Percentiles rank a stretch among this genome's conserved stretches.
Evolutionary conservation across 768 basidiomycete genomes (phyloP).

Genomic region (Grammothele lineata): DNA sequence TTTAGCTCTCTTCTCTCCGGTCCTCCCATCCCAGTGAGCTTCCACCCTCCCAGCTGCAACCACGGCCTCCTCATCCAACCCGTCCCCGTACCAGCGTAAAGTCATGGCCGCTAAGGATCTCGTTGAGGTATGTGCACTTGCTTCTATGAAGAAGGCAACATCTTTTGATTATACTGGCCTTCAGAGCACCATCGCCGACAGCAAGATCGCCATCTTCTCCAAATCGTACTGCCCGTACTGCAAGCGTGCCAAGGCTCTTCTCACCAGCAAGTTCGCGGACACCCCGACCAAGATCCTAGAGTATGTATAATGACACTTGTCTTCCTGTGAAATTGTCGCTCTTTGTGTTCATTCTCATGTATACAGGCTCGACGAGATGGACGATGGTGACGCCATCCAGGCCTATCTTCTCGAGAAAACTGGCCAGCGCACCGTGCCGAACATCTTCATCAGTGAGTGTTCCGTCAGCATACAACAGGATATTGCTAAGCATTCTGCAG

Average conservation of each 20-base stretch:
- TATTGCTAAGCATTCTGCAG: slow-evolving; percentile 26
- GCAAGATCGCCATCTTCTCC: slow-evolving; percentile 38
- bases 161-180: not conserved
- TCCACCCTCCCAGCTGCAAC: slow-evolving; percentile 9
- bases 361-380: slow-evolving; percentile 51
- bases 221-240: slow-evolving; percentile 41
- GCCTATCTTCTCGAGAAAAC: slow-evolving; percentile 60
- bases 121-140: slow-evolving; percentile 35
- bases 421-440: slow-evolving; percentile 69
- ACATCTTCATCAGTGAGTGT: slow-evolving; percentile 67
- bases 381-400: slow-evolving; percentile 64
- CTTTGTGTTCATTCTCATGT: too few species aligned
- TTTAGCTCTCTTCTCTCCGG: slow-evolving; percentile 11
- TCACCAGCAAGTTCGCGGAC: slow-evolving; percentile 29
- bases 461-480: not conserved
- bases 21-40: slow-evolving; percentile 21
- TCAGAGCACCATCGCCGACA: slow-evolving; percentile 31
- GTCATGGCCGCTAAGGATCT: slow-evolving; percentile 30
- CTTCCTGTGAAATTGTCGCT: too few species aligned
- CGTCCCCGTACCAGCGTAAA: slow-evolving; percentile 29
- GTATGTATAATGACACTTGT: slow-evolving; percentile 21
- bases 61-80: slow-evolving; percentile 29
- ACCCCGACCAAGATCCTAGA: slow-evolving; percentile 31
- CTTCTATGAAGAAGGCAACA: not conserved
- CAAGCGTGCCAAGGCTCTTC: slow-evolving; percentile 34